Evolutionary conservation across 306 rosid species (phyloP).

Genomic region (Corylus heterophylla): DNA sequence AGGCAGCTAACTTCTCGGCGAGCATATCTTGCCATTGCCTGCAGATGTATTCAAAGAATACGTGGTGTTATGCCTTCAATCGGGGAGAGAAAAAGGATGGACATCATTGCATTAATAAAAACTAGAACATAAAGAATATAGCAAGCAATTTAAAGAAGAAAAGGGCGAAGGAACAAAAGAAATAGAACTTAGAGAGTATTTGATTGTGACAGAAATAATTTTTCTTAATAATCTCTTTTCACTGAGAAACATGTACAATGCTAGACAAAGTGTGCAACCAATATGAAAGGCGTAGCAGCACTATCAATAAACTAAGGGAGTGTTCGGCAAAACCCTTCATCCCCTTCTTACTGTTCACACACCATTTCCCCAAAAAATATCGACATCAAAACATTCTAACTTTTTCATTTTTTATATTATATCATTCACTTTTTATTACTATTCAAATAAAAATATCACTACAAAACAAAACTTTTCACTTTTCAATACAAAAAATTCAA

Average conservation of each 20-base stretch:
- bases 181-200: not conserved
- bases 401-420: too few species aligned
- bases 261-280: not conserved
- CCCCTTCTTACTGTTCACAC: too few species aligned
- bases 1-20: constrained; percentile 77
- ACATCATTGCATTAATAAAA: constrained; percentile 1
- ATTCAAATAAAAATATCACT: too few species aligned
- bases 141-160: not conserved
- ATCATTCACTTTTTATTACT: too few species aligned
- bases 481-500: too few species aligned
- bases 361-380: too few species aligned
- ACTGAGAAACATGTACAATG: not conserved
- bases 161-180: not conserved
- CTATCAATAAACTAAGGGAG: not conserved
- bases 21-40: constrained; percentile 92
- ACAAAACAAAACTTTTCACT: too few species aligned
- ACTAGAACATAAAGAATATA: not conserved
- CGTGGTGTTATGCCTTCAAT: constrained; percentile 9
- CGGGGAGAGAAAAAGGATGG: constrained; percentile 8
- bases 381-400: too few species aligned
- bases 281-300: constrained; percentile 11
- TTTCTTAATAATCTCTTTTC: not conserved
- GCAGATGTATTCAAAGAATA: constrained; percentile 25
- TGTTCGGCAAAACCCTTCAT: too few species aligned
- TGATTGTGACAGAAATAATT: not conserved